A percentile compares a stretch with the other conserved stretches of the same genome.
These are phyloP conservation scores for Linnemannia schmuckeri DNA, from an alignment of 192 early-diverging fungal genomes.

Conservation along the genomic window DNA sequence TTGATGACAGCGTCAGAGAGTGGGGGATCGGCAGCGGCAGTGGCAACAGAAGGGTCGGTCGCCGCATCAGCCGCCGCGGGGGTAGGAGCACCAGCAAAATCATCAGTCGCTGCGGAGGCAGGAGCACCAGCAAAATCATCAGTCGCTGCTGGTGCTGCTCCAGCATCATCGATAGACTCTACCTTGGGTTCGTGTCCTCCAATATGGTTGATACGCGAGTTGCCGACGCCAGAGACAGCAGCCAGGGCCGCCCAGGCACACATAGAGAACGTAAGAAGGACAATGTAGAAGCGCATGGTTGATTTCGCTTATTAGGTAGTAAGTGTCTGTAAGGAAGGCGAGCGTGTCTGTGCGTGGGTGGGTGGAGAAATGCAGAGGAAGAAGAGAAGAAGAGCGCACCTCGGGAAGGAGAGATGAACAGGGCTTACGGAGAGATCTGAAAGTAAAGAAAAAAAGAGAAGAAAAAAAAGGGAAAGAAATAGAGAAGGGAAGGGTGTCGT, in stretches of 20 bases:
- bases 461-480: not conserved
- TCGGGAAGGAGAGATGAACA: not conserved
- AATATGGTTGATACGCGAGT: not conserved
- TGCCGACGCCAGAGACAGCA: not conserved
- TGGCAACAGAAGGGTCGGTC: not conserved
- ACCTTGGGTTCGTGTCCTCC: not conserved
- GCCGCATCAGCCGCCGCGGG: conserved; percentile 4
- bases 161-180: not conserved
- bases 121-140: not conserved
- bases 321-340: not conserved
- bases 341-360: not conserved
- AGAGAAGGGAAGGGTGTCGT: not conserved
- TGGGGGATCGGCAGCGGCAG: not conserved
- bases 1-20: not conserved
- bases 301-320: too few species aligned
- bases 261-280: conserved; percentile 28
- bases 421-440: not conserved
- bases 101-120: not conserved
- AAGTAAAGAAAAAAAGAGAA: not conserved
- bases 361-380: not conserved
- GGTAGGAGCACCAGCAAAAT: not conserved
- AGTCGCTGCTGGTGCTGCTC: not conserved
- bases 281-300: conserved; percentile 27
- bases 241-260: conserved; percentile 24
- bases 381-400: not conserved